Percentiles rank a stretch among this genome's conserved stretches.
These are phyloP conservation scores for Xylaria sp. DNA, from an alignment of 2,329 filamentous ascomycete genomes.

Conservation along the genomic window DNA sequence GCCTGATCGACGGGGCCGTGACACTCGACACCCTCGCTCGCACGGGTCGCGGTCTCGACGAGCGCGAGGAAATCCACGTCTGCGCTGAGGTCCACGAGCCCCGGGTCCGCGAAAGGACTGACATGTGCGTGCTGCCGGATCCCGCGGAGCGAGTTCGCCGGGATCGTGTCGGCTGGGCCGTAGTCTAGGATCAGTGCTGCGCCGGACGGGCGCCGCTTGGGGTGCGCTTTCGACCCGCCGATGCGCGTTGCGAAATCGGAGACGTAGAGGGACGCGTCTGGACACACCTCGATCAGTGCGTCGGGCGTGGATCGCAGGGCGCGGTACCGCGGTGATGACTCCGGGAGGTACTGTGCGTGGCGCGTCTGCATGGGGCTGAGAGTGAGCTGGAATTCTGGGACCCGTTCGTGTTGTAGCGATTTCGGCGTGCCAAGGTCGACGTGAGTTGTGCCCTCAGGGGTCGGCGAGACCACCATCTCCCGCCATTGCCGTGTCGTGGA, in stretches of 20 bases:
- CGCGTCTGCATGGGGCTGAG: slow-evolving; percentile 77
- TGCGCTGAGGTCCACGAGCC: slow-evolving; percentile 84
- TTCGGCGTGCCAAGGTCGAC: slow-evolving; percentile 60
- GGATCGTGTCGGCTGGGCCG: slow-evolving; percentile 77
- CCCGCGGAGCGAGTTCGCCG: slow-evolving; percentile 87
- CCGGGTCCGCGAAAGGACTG: slow-evolving; percentile 79
- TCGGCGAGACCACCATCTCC: slow-evolving; percentile 78
- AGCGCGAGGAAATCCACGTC: slow-evolving; percentile 93
- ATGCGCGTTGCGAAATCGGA: slow-evolving; percentile 84
- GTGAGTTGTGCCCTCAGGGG: slow-evolving; percentile 60
- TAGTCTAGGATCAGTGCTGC: slow-evolving; percentile 97
- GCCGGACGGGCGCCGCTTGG: slow-evolving; percentile 71
- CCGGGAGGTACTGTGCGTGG: slow-evolving; percentile 83
- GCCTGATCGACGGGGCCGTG: slow-evolving; percentile 91
- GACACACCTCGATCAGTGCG: slow-evolving; percentile 86
- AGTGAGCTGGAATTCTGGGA: slow-evolving; percentile 87
- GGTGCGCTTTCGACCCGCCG: slow-evolving; percentile 65
- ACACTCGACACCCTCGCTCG: slow-evolving; percentile 82
- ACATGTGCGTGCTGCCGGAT: slow-evolving; percentile 79
- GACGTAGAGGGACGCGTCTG: slow-evolving; percentile 81
- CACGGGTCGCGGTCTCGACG: slow-evolving; percentile 78
- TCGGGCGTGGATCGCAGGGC: slow-evolving; percentile 70
- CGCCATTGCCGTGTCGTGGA: slow-evolving; percentile 69
- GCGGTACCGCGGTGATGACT: slow-evolving; percentile 79
- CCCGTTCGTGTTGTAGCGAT: slow-evolving; percentile 56